A percentile compares a stretch with the other conserved stretches of the same genome.
Evolutionary conservation across 1,284 basidiomycete genomes (phyloP).

Genomic region (Tilletia caries): DNA sequence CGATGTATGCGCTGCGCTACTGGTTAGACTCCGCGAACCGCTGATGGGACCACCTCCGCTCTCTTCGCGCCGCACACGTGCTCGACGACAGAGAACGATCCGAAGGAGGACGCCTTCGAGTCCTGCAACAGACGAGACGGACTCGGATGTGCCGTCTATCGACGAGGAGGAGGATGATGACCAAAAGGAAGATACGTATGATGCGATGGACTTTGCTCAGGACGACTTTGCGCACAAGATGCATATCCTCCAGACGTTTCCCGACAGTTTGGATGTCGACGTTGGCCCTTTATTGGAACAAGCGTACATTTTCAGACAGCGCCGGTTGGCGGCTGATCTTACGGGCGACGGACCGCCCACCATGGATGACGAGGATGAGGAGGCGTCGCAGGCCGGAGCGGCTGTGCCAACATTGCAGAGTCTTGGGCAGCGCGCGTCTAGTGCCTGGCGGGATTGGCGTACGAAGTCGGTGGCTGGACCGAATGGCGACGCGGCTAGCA

Average conservation of each 20-base stretch:
- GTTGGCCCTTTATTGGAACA: constrained; percentile 39
- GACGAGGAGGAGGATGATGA: constrained; percentile 18
- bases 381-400: constrained; percentile 13
- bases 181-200: neutral
- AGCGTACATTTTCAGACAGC: constrained; percentile 35
- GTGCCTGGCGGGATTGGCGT: constrained; percentile 1
- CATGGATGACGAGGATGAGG: constrained; percentile 23
- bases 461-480: neutral
- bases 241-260: constrained; percentile 40
- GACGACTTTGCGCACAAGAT: constrained; percentile 41
- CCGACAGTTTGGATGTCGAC: constrained; percentile 30
- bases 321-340: constrained; percentile 39
- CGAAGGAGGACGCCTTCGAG: constrained; percentile 20
- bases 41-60: constrained; percentile 7
- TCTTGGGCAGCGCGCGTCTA: neutral
- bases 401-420: neutral
- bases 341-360: constrained; percentile 41
- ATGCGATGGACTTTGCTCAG: constrained; percentile 2
- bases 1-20: constrained; percentile 47
- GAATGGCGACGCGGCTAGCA: neutral
- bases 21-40: constrained; percentile 29
- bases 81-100: neutral
- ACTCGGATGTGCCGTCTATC: constrained; percentile 17
- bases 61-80: neutral
- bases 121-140: constrained; percentile 16